Evolutionary conservation across 2,329 filamentous ascomycete genomes (phyloP), one percentile per base, ranked within the genome.

Genomic region (Phyllosticta citriasiana): DNA sequence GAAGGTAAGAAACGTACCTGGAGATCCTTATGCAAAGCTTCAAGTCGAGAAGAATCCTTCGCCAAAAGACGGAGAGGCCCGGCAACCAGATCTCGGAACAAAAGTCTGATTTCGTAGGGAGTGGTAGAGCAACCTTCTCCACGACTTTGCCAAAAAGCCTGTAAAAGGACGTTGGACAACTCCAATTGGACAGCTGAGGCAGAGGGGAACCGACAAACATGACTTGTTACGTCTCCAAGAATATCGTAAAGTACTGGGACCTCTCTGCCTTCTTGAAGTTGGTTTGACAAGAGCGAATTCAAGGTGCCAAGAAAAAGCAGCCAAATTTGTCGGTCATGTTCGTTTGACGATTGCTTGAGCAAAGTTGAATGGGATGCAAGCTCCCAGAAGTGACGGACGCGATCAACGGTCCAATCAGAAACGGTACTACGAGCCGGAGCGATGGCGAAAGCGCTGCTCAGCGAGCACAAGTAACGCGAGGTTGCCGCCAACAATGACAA

Each of bases 11-110:
- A 4, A 59, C 68, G 35, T 67, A 74, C 72, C 66, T 73, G 70
- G 54, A 74, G 55, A 54, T 74, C 70, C 61, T 65, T 67, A 1
- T 67, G 61, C 16, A 74, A 55, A 2, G 47, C 55, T 4, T 56
- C 63, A 16, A 72, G 65, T 8, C 57, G 57, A 24, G 64, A 60
- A 0, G 50, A 27, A 25, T 71, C 64, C 10, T 66, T 65, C 54
- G 69, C 72, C 14, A 24, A 71, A 62, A 8, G 22, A 30, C 12
- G 56, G 51, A 24, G 55, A 47, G 40, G 40, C 14, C n/a, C 12
- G 4, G 4, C 19, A 5, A 62, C 35, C 16, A 55, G 9, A 16
- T 62, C 60, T n/a, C 22, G 57, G 55, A 26, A 61, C 14, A 61
- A 19, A 50, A 47, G 40, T 19, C 3, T n/a, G 6, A 4, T 47